Percentiles rank a stretch among this genome's conserved stretches.
Evolutionary conservation across 768 basidiomycete species (phyloP).

Genomic region (Strobilomyces confusus): DNA sequence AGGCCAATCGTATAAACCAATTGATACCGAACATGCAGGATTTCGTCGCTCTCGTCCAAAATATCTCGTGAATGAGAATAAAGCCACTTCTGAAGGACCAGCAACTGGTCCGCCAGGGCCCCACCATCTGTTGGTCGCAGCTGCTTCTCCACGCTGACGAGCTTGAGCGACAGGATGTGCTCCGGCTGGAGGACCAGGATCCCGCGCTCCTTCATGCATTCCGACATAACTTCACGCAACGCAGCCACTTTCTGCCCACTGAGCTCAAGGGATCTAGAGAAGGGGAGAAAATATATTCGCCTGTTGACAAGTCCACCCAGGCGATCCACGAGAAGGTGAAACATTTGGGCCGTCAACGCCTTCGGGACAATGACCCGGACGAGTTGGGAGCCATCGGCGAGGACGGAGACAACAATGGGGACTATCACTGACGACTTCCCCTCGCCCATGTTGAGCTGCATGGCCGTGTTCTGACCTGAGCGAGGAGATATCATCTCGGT

Average conservation of each 20-base stretch:
- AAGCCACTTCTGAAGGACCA: conserved; percentile 27
- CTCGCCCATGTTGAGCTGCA: too few relatives aligned
- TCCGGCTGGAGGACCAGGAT: conserved; percentile 41
- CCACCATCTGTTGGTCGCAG: background rate
- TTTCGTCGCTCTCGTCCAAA: too few relatives aligned
- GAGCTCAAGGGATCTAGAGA: conserved; percentile 38
- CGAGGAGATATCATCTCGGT: conserved; percentile 44
- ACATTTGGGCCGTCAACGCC: too few relatives aligned
- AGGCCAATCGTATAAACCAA: conserved; percentile 34
- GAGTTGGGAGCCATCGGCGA: too few relatives aligned
- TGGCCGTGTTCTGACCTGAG: conserved; percentile 33
- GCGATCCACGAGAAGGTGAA: conserved; percentile 41
- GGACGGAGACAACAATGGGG: too few relatives aligned
- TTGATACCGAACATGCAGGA: too few relatives aligned
- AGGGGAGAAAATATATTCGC: too few relatives aligned
- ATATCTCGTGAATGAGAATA: too few relatives aligned
- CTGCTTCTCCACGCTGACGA: too few relatives aligned
- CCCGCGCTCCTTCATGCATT: conserved; percentile 38
- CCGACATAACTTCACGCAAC: conserved; percentile 32
- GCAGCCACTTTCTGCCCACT: conserved; percentile 8
- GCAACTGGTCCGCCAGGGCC: conserved; percentile 13
- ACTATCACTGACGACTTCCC: conserved; percentile 33
- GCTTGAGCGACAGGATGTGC: too few relatives aligned
- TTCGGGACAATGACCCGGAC: too few relatives aligned
- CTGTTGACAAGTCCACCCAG: conserved; percentile 44